phyloP scores from a whole-genome alignment of 768 basidiomycete genomes.

The Rhizopogon vinicolor region DNA sequence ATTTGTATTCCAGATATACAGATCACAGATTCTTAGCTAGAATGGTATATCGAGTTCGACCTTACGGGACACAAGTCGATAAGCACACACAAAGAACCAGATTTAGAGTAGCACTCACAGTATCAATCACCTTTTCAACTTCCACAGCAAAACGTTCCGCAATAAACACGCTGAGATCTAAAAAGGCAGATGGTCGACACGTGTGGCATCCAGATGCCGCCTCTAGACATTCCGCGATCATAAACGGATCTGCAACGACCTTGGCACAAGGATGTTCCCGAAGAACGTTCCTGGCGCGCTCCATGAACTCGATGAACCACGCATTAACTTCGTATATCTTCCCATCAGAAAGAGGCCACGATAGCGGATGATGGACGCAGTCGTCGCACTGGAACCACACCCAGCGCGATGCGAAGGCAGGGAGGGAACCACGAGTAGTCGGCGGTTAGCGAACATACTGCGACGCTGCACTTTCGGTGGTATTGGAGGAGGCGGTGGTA shows the following conservation, averaged over 20 bases:
- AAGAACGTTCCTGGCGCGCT: slow-evolving; percentile 23
- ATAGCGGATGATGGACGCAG: no score
- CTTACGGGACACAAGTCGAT: slow-evolving; percentile 8
- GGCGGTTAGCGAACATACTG: slow-evolving; percentile 25
- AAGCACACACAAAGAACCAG: slow-evolving; percentile 2
- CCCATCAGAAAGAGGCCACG: background rate
- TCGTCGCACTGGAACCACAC: slow-evolving; percentile 27
- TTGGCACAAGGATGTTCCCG: slow-evolving; percentile 27
- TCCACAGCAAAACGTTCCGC: slow-evolving; percentile 25
- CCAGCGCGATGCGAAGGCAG: slow-evolving; percentile 28
- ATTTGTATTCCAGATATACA: background rate
- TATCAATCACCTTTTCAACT: slow-evolving; percentile 9
- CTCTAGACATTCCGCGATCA: slow-evolving; percentile 28
- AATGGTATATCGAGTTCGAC: slow-evolving; percentile 28
- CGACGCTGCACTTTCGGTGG: slow-evolving; percentile 28
- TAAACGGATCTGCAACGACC: slow-evolving; percentile 23
- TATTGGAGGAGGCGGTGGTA: slow-evolving; percentile 33
- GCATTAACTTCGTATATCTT: slow-evolving; percentile 31
- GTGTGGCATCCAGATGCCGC: slow-evolving; percentile 20
- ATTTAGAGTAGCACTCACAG: slow-evolving; percentile 10
- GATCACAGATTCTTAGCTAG: slow-evolving; percentile 1
- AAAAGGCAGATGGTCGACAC: slow-evolving; percentile 25
- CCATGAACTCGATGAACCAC: slow-evolving; percentile 32
- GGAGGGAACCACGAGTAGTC: slow-evolving; percentile 34
- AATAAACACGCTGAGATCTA: slow-evolving; percentile 27